Base-by-base conservation (phyloP, 768 basidiomycete genomes). In the Mycena vitilis region DNA sequence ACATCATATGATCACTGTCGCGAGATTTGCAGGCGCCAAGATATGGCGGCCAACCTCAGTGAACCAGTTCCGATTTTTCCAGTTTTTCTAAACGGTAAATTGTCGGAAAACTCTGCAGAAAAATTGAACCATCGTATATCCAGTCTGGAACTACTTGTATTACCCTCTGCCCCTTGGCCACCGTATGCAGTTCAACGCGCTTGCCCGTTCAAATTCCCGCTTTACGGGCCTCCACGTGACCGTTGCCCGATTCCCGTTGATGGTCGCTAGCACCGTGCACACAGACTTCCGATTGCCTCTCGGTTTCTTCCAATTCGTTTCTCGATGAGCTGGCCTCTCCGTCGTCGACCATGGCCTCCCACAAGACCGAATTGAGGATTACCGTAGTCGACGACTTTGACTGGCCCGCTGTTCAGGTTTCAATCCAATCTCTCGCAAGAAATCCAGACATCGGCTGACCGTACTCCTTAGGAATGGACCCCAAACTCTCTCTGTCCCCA, bases 271-370 rank as follows among this genome's bases (percentile, higher is more conserved):
- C 47, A 40, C 40, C 15, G 40, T 40, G 11, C 2, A 9, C 7
- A 2, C 11, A 15, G 5, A 15, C 40, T 40, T 40, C 40, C 15
- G 51, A 20, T 49, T 64, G 37, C 18, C 36, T 49, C 20, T 60
- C 30, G 23, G 37, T 63, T 30, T 58, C 42, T 30, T 22, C 56
- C 25, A 49, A 44, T 45, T 37, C 52, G 34, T 61, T 30, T 53
- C 48, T 68, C 71, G 48, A 71, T 71, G 71, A 71, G 71, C 71
- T 71, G 71, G 71, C 49, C 71, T 71, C 71, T 49, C 9, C 44
- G n/a, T 37, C 66, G 56, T 53, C 55, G 63, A 45, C 59, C 59
- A 71, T 71, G 71, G 55, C 68, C 63, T 57, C 58, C 6, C 58
- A 59, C 59, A 65, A 60, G 36, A 40, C 60, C 20, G 54, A 67